Conservation (phyloP, 148 eudicot species). For the Dysphania ambrosioides region DNA sequence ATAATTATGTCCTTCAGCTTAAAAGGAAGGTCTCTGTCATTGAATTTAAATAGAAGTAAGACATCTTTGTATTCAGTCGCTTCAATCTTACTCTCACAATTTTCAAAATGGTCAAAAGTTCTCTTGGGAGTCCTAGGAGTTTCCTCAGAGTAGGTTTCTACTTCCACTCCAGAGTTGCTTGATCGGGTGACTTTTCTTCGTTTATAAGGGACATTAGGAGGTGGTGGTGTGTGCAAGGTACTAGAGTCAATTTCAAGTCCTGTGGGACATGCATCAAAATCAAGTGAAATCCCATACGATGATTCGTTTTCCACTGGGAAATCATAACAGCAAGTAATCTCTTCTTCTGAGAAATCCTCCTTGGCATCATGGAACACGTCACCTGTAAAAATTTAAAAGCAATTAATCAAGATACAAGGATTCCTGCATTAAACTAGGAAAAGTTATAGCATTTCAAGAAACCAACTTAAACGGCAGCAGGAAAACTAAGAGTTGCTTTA, state of each 20-base stretch:
- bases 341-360: slow-evolving; percentile 54
- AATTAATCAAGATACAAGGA: neutral
- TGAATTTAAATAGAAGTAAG: slow-evolving; percentile 66
- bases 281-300: slow-evolving; percentile 30
- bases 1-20: slow-evolving; percentile 62
- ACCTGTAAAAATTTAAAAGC: slow-evolving; percentile 43
- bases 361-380: slow-evolving; percentile 70
- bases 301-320: slow-evolving; percentile 38
- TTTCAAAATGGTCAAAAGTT: slow-evolving; percentile 38
- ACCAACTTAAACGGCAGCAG: neutral
- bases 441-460: neutral
- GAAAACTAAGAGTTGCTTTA: neutral
- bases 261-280: slow-evolving; percentile 35
- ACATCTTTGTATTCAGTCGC: slow-evolving; percentile 71
- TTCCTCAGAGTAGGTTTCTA: slow-evolving; percentile 42
- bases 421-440: neutral
- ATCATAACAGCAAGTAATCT: slow-evolving; percentile 27
- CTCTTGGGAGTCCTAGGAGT: slow-evolving; percentile 30
- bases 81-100: slow-evolving; percentile 52
- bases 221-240: slow-evolving; percentile 60
- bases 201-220: slow-evolving; percentile 64
- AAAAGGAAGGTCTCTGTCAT: slow-evolving; percentile 84
- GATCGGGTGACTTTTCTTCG: slow-evolving; percentile 68
- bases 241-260: slow-evolving; percentile 21
- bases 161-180: slow-evolving; percentile 32